Evolutionary conservation across 768 basidiomycete genomes (phyloP), one percentile per base, ranked within the genome.

Genomic region (Collybia sordida): DNA sequence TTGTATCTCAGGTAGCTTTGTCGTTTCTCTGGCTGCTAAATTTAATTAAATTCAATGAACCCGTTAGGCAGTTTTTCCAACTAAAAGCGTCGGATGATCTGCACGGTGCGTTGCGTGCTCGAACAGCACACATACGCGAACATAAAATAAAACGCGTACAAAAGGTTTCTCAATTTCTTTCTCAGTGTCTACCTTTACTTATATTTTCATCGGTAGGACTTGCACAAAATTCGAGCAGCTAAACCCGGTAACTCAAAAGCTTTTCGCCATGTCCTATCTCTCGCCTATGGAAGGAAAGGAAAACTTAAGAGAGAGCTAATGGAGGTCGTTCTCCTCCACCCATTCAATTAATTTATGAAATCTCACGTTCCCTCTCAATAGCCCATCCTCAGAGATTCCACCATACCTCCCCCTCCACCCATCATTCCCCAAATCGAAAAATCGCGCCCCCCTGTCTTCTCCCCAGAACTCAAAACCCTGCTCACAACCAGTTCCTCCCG

Each of bases 251-350:
- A 75, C 31, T 55, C 57, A 41, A 62, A 70, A 48, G 79, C 82
- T 25, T 85, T 88, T 57, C 69, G 71, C 23, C 74, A 77, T 54
- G 59, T 90, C 23, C 69, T 93, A 15, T 79, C 85, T 55, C 58
- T 83, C 23, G 90, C 90, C 22, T 93, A 90, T 65, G 90, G 89
- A 24, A 75, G 90, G 51, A 81, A 80, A 56, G 90, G 90, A 19
- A 85, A 78, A 59, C 65, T 93, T 14, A 81, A 74, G 58, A 78
- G 80, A 68, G 86, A 90, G 57, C 64, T 91, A 37, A 69, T 90
- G 65, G 64, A 84, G 71, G 90, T 89, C 56, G 54, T 72, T 58
- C 39, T 31, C 35, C 21, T 18, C 49, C 45, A n/a, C 15, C 34
- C 22, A 39, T 18, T 40, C 21, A n/a, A 25, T 22, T 43, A 45